Conservation (phyloP, 331 rosid genomes). For the Prunus yedoensis region DNA sequence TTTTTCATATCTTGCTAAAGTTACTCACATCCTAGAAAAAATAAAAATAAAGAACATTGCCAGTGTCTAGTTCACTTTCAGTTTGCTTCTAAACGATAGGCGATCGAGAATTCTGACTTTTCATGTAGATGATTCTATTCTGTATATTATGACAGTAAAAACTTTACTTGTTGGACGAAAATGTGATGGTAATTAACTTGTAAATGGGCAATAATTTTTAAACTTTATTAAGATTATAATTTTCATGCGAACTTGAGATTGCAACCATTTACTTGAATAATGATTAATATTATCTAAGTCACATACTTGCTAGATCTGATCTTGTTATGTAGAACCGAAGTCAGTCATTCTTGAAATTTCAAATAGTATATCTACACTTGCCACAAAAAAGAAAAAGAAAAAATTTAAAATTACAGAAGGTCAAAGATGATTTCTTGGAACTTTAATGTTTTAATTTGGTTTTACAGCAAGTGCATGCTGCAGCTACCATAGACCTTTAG, state of each 20-base stretch:
- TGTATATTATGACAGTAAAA: not conserved
- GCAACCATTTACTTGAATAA: not conserved
- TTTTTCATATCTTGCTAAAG: not conserved
- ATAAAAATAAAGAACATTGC: not conserved
- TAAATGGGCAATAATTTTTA: not conserved
- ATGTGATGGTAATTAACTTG: not conserved
- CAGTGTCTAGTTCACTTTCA: conserved; percentile 1
- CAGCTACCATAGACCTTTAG: not conserved
- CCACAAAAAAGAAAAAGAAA: not conserved
- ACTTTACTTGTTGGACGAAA: not conserved
- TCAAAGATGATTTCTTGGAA: not conserved
- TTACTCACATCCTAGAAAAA: not conserved
- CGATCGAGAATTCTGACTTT: not conserved
- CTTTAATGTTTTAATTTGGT: not conserved
- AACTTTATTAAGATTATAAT: not conserved
- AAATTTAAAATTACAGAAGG: not conserved
- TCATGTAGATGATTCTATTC: not conserved
- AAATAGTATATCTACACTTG: no score
- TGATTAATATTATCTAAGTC: not conserved
- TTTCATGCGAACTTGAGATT: not conserved
- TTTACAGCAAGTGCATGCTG: not conserved
- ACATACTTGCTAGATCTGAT: not conserved
- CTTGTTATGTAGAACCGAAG: not conserved
- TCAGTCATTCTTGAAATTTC: not conserved
- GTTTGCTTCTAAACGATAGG: not conserved